Evolutionary conservation across 192 early-diverging fungal genomes (phyloP), one percentile per base, ranked within the genome.

Genomic region (Kickxella alabastrina): DNA sequence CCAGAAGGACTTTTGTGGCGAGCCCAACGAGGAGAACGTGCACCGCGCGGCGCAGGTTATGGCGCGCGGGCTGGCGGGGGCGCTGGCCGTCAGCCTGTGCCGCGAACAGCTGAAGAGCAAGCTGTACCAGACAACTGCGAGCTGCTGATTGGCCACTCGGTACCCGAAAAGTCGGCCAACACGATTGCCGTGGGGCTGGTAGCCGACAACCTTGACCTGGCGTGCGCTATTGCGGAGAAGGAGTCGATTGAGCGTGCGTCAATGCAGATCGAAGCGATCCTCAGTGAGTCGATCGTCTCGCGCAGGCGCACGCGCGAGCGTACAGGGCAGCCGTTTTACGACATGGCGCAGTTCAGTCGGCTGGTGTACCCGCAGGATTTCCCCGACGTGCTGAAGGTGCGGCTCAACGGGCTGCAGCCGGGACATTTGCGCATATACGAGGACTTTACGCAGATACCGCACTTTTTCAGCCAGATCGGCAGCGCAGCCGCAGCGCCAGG

Each of bases 1-100:
- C 19, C 64, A 88, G 36, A 99, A 99, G 70, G 97, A 99, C 61
- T 97, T 97, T 79, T 90, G 89, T 0, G 81, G 89, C 57, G 97
- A 99, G 64, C 83, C 89, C 5, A 91, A 94, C 61, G 97, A 97
- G 62, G 87, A 89, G 38, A 87, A 90, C 57, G 87, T 99, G 86
- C 81, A 92, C 41, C 88, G 92, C 39, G 87, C 97, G 1, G 93
- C 93, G 7, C 92, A 95, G 59, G 66, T 89, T 22, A 99, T 99
- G 95, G 92, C 88, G 9, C 93, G 96, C 55, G 92, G 85, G 19
- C 65, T 99, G 9, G 92, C 94, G 6, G 88, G 87, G 5, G 79
- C 78, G 45, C 76, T 97, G 22, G 92, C 92, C 2, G 83, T 94
- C 34, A 93, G 93, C 15, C 90, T 92, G 13, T 95, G 91, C 57